A percentile compares a stretch with the other conserved stretches of the same genome.
phyloP scores from a whole-genome alignment of 2,329 filamentous ascomycete genomes.

The Boeremia exigua region DNA sequence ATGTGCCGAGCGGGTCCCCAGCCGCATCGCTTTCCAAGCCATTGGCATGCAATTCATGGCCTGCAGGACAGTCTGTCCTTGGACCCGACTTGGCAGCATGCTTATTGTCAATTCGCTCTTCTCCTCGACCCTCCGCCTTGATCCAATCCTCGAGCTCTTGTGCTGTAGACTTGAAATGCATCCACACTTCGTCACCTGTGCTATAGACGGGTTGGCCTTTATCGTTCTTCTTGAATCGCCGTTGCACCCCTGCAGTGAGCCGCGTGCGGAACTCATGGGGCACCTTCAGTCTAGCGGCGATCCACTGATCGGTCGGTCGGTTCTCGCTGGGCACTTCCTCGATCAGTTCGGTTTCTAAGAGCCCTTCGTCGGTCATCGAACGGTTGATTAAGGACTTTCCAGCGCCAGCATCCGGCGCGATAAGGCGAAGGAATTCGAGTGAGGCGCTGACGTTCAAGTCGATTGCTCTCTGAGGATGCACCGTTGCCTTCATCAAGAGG shows the following conservation, averaged over 20 bases:
- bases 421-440: slow-evolving; percentile 66
- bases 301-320: slow-evolving; percentile 64
- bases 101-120: slow-evolving; percentile 27
- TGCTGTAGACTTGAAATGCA: slow-evolving; percentile 53
- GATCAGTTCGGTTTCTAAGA: slow-evolving; percentile 55
- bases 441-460: slow-evolving; percentile 68
- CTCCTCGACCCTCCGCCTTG: slow-evolving; percentile 22
- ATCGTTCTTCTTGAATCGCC: slow-evolving; percentile 42
- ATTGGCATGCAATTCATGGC: not conserved
- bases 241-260: slow-evolving; percentile 53
- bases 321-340: slow-evolving; percentile 60
- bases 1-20: not conserved
- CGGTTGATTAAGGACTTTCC: slow-evolving; percentile 55
- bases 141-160: slow-evolving; percentile 38
- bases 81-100: slow-evolving; percentile 15
- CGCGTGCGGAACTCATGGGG: slow-evolving; percentile 63
- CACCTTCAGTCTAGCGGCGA: slow-evolving; percentile 63
- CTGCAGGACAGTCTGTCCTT: slow-evolving; percentile 1
- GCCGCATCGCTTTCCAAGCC: not conserved
- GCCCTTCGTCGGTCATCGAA: slow-evolving; percentile 60
- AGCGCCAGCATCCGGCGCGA: slow-evolving; percentile 48
- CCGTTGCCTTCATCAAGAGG: slow-evolving; percentile 66
- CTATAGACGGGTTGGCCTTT: slow-evolving; percentile 45
- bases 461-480: slow-evolving; percentile 67
- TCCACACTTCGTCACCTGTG: slow-evolving; percentile 60